Base-by-base conservation (phyloP, 2,329 filamentous ascomycete genomes). In the Aspergillus versicolor region DNA sequence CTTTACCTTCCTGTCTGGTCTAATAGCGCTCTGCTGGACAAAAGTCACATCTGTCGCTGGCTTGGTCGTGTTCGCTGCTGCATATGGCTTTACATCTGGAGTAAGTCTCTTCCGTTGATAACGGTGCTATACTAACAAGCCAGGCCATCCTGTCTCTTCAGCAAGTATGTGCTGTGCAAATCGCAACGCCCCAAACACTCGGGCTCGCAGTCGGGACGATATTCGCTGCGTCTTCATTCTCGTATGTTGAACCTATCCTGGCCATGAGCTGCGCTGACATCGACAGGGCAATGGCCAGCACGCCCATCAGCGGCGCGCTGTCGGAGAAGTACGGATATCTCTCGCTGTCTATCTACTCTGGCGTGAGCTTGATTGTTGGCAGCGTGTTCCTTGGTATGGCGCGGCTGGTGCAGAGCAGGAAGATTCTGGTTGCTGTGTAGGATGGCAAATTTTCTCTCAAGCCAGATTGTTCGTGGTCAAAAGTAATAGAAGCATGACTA, bases 131-230 rank as follows among this genome's bases (percentile, higher is more conserved):
- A 3, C 8, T 22, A n/a, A 13, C 13, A 15, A 5, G 8, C 34
- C 9, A 81, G 77, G 77, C 74, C 0, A 77, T 82, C 30, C 60
- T 82, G 24, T 78, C 75, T 48, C 68, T 82, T 0, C 79, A 82
- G 42, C 66, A 73, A 54, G 76, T 79, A 0, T 81, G 79, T 57
- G 78, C 76, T 0, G 74, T 74, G 0, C 73, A 77, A 43, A 65
- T 82, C 8, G 70, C 76, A 0, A 75, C 69, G 0, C 67, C 69
- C 1, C 60, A 70, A 4, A 75, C 70, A 0, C 68, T 77, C 24
- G 79, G 79, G 0, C 68, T 75, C 1, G 75, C 76, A 0, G 70
- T 81, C 8, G 80, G 80, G 0, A 63, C 72, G 17, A 65, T 78
- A 2, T 73, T 77, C 63, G 78, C 73, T 0, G 72, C 72, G 4